phyloP scores from a whole-genome alignment of 371 early-diverging fungal species.

The Mortierella sp. region DNA sequence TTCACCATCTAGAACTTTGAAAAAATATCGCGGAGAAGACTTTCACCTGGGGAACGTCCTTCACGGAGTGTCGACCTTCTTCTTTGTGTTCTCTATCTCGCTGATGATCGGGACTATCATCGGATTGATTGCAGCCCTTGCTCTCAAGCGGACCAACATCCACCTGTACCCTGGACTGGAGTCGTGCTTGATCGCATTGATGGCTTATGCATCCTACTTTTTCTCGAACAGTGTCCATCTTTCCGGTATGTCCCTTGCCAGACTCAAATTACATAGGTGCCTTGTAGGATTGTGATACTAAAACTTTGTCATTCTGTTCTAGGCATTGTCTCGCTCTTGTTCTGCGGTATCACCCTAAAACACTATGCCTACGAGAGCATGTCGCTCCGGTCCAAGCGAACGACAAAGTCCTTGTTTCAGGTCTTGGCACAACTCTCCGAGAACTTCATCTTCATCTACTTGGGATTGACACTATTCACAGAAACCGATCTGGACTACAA shows the following conservation, averaged over 20 bases:
- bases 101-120: slow-evolving; percentile 82
- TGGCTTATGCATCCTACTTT: slow-evolving; percentile 92
- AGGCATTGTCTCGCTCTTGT: slow-evolving; percentile 94
- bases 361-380: slow-evolving; percentile 94
- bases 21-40: slow-evolving; percentile 81
- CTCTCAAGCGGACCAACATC: slow-evolving; percentile 83
- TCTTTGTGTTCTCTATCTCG: slow-evolving; percentile 85
- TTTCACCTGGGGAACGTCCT: slow-evolving; percentile 77
- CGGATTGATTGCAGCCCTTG: slow-evolving; percentile 81
- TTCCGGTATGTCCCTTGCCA: slow-evolving; percentile 61
- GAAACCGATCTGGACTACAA: slow-evolving; percentile 74
- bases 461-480: slow-evolving; percentile 92
- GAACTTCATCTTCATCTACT: slow-evolving; percentile 95
- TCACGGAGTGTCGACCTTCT: slow-evolving; percentile 77
- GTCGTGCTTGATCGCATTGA: slow-evolving; percentile 81
- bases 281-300: neutral
- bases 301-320: slow-evolving; percentile 3
- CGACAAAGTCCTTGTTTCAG: slow-evolving; percentile 88
- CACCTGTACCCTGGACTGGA: slow-evolving; percentile 84
- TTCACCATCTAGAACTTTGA: slow-evolving; percentile 69
- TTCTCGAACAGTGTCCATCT: slow-evolving; percentile 88
- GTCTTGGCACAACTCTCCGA: slow-evolving; percentile 92
- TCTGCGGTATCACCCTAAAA: slow-evolving; percentile 90
- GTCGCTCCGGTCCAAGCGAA: slow-evolving; percentile 75
- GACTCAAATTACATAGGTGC: neutral